phyloP scores from a whole-genome alignment of 495 filamentous ascomycete species.

The Talaromyces nanjingensis region DNA sequence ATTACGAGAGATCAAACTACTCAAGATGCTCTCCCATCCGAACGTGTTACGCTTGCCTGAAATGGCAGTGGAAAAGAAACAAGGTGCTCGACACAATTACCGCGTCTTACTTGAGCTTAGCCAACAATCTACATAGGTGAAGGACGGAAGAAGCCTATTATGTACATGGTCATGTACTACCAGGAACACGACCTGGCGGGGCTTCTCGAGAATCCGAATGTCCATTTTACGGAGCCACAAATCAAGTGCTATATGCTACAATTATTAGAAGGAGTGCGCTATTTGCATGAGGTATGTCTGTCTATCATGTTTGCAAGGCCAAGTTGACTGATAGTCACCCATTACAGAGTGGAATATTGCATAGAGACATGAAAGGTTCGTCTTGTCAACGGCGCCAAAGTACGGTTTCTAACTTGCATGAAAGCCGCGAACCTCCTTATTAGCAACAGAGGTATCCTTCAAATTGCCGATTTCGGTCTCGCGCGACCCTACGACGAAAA shows the following conservation, averaged over 20 bases:
- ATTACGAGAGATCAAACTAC: slow-evolving; percentile 92
- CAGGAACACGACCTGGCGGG: slow-evolving; percentile 99
- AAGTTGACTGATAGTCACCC: slow-evolving; percentile 10
- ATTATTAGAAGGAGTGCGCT: slow-evolving; percentile 79
- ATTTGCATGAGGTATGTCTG: slow-evolving; percentile 67
- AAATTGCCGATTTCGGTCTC: slow-evolving; percentile 96
- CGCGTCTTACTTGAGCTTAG: not conserved
- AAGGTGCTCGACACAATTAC: slow-evolving; percentile 36
- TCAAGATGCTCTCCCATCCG: slow-evolving; percentile 85
- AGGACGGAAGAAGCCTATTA: slow-evolving; percentile 74
- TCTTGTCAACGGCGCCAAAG: not conserved
- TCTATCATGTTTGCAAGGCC: not conserved
- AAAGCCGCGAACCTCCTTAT: slow-evolving; percentile 91
- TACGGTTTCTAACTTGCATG: slow-evolving; percentile 15
- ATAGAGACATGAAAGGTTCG: slow-evolving; percentile 89
- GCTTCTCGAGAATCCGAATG: slow-evolving; percentile 86
- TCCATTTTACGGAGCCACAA: slow-evolving; percentile 77
- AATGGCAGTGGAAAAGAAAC: slow-evolving; percentile 86
- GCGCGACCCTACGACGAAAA: slow-evolving; percentile 89
- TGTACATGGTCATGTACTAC: slow-evolving; percentile 98
- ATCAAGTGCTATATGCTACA: slow-evolving; percentile 98
- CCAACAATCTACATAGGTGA: slow-evolving; percentile 39
- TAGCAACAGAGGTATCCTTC: slow-evolving; percentile 86
- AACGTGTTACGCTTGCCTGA: slow-evolving; percentile 87
- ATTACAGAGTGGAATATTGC: slow-evolving; percentile 66